Evolutionary conservation across 257 asterid genomes (phyloP).

Genomic region (Datura wrightii): DNA sequence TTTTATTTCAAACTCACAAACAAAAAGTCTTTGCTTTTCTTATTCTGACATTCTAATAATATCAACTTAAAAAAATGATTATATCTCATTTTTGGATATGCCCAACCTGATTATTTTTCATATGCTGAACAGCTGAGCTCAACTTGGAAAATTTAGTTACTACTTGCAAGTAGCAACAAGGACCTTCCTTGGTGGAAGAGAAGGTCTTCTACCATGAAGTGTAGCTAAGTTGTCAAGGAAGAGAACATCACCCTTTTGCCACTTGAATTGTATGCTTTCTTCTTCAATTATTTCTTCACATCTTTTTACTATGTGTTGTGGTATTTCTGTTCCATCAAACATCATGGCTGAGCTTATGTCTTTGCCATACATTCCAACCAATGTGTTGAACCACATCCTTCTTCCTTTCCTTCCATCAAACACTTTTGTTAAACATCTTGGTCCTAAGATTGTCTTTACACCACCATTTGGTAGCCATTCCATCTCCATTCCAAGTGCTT

Average conservation of each 20-base stretch:
- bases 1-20: constrained; percentile 1
- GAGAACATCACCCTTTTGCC: constrained; percentile 81
- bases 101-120: background rate
- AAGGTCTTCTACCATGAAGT: constrained; percentile 83
- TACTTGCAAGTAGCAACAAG: constrained; percentile 79
- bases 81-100: background rate
- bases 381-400: constrained; percentile 84
- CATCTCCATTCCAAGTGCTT: constrained; percentile 73
- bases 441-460: constrained; percentile 63
- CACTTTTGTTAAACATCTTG: constrained; percentile 67
- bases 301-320: constrained; percentile 58
- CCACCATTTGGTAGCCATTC: constrained; percentile 81
- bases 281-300: constrained; percentile 85
- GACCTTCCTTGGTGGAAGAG: constrained; percentile 81
- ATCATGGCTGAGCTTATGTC: constrained; percentile 76
- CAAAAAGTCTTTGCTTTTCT: background rate
- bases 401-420: constrained; percentile 79
- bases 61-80: background rate
- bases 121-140: background rate
- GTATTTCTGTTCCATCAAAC: constrained; percentile 82
- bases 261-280: constrained; percentile 89
- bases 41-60: background rate
- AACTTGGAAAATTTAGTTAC: constrained; percentile 28
- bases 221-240: constrained; percentile 72
- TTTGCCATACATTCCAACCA: constrained; percentile 89